A percentile compares a stretch with the other conserved stretches of the same genome.
These are phyloP conservation scores for Priceomyces carsonii DNA, from an alignment of 805 yeast species.

Conservation along the genomic window DNA sequence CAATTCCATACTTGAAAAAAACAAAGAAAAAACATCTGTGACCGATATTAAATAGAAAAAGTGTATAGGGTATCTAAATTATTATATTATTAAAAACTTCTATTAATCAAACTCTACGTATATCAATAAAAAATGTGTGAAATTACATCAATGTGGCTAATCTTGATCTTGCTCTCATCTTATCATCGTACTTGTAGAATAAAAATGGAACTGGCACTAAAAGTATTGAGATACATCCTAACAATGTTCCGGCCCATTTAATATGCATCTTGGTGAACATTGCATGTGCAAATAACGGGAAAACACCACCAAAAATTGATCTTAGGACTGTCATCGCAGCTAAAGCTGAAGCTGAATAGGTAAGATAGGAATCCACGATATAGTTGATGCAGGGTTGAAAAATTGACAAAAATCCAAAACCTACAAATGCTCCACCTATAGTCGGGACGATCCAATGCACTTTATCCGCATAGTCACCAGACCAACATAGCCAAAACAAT, in stretches of 20 bases:
- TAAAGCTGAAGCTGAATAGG: conserved; percentile 55
- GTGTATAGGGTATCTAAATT: no score
- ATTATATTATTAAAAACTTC: no score
- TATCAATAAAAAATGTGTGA: no score
- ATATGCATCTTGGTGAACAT: conserved; percentile 47
- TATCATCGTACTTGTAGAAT: conserved; percentile 45
- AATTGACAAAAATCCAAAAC: conserved; percentile 45
- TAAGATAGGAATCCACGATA: conserved; percentile 53
- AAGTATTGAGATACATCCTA: conserved; percentile 47
- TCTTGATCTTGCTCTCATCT: conserved; percentile 20
- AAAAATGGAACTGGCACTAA: conserved; percentile 53
- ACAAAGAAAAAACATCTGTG: no score
- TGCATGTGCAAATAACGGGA: conserved; percentile 51
- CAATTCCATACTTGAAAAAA: no score
- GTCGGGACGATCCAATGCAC: conserved; percentile 68
- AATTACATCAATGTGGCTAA: no score
- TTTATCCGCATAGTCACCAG: conserved; percentile 64
- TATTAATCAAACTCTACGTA: no score
- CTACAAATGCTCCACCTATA: conserved; percentile 35
- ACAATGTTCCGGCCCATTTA: conserved; percentile 51
- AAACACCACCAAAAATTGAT: conserved; percentile 52
- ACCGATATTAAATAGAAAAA: no score
- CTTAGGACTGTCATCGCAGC: conserved; percentile 57
- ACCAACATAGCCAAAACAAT: conserved; percentile 78
- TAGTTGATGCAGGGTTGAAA: conserved; percentile 56